Evolutionary conservation across 192 early-diverging fungal species (phyloP), one percentile per base, ranked within the genome.

Genomic region (Umbelopsis ramanniana): DNA sequence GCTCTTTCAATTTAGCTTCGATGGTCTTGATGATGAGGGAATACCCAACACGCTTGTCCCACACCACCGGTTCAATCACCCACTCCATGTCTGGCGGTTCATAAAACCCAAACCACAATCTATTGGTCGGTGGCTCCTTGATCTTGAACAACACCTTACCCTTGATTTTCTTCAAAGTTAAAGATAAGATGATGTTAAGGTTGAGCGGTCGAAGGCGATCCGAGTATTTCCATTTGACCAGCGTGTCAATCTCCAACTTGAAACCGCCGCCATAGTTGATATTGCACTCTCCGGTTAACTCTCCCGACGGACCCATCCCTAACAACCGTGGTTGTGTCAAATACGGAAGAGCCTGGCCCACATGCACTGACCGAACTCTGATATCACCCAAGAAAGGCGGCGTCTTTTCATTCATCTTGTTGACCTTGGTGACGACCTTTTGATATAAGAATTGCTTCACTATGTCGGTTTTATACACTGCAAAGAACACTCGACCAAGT

Each of bases 71-170:
- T 50, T 92, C 90, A n/a, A 96, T 87, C 35, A 78, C 76, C 52
- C 93, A 85, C 45, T 93, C 84, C 66, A 97, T 83, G 9, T 87
- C 84, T 2, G 95, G 95, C 71, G 90, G 84, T 29, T 91, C 89
- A 72, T 93, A 88, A 73, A 97, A 94, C 4, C 93, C 96, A 63
- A 95, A 78, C 96, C 96, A 98, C 43, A 96, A 84, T 10, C 96
- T 85, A 69, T 96, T 96, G 6, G 93, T 89, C 17, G 92, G 91
- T 8, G 92, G 91, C 3, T 91, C 86, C 74, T 94, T 94, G 71
- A 96, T 89, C 40, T 90, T 88, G 57, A 98, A 63, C 3, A 93
- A 84, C 74, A 96, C 76, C 73, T 90, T 93, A 3, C 95, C 96
- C 7, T 88, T 79, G 68, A 96, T 80, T 22, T 86, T 80, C 66